phyloP scores from a whole-genome alignment of 2,329 filamentous ascomycete species.

The Calonectria hawksworthii region DNA sequence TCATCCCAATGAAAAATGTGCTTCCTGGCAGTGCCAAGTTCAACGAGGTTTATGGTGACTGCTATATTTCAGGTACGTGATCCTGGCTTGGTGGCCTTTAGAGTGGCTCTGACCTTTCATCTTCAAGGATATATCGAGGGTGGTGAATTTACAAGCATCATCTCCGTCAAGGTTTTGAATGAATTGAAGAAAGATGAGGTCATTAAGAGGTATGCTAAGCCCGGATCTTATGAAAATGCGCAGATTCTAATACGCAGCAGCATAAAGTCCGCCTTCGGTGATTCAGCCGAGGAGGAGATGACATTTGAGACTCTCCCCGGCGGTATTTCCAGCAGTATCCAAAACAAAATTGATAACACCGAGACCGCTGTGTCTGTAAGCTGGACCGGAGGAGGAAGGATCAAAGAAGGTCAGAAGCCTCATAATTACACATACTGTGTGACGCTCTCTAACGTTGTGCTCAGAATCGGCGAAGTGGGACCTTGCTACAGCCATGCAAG shows the following conservation, averaged over 20 bases:
- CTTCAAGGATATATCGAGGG: neutral
- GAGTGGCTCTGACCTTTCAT: neutral
- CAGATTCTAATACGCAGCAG: neutral
- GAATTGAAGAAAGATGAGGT: neutral
- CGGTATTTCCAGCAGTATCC: neutral
- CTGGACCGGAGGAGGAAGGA: neutral
- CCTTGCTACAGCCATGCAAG: neutral
- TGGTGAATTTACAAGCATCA: neutral
- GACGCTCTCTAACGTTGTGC: neutral
- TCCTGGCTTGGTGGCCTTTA: neutral
- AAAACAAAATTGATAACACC: neutral
- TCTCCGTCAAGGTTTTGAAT: neutral
- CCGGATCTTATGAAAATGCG: too few relatives aligned
- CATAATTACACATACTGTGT: neutral
- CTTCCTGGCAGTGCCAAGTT: neutral
- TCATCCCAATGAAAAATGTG: neutral
- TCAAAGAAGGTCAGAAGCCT: neutral
- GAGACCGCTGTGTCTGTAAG: neutral
- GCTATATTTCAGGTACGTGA: neutral
- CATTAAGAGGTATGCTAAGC: neutral
- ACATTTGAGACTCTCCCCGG: neutral
- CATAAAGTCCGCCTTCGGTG: neutral
- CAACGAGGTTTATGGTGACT: neutral
- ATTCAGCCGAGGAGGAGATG: neutral
- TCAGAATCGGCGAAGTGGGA: neutral